phyloP scores from a whole-genome alignment of 345 rosid species.

The Euphorbia lathyris region DNA sequence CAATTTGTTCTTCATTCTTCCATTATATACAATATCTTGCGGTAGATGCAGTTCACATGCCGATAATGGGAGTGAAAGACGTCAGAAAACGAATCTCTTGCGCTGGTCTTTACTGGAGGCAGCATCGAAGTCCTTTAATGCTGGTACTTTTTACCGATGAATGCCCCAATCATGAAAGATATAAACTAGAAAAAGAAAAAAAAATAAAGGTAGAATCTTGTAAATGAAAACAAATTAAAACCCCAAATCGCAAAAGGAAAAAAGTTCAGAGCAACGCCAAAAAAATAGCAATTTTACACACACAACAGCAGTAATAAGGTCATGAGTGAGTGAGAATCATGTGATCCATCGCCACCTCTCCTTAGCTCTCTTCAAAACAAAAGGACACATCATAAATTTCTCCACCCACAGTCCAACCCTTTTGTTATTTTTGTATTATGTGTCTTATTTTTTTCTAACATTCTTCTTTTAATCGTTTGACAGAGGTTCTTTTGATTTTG shows the following conservation, averaged over 20 bases:
- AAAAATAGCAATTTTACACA: not conserved
- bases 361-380: slow-evolving; percentile 20
- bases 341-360: slow-evolving; percentile 40
- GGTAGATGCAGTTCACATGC: not conserved
- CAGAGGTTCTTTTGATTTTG: not conserved
- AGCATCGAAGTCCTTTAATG: not conserved
- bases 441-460: not conserved
- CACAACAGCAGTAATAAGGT: slow-evolving; percentile 18
- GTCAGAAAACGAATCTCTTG: not conserved
- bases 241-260: no score
- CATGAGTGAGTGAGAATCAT: slow-evolving; percentile 55
- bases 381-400: slow-evolving; percentile 26
- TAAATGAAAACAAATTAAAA: not conserved
- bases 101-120: not conserved
- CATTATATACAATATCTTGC: no score
- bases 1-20: no score
- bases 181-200: not conserved
- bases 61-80: not conserved
- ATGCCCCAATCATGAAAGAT: not conserved
- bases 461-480: not conserved
- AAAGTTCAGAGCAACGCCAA: not conserved
- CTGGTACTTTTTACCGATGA: not conserved
- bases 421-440: not conserved
- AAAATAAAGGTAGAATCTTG: not conserved
- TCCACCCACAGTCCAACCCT: slow-evolving; percentile 26